Evolutionary conservation across 2,329 filamentous ascomycete genomes (phyloP), one percentile per base, ranked within the genome.

Genomic region (Ceratocystis huliohia): DNA sequence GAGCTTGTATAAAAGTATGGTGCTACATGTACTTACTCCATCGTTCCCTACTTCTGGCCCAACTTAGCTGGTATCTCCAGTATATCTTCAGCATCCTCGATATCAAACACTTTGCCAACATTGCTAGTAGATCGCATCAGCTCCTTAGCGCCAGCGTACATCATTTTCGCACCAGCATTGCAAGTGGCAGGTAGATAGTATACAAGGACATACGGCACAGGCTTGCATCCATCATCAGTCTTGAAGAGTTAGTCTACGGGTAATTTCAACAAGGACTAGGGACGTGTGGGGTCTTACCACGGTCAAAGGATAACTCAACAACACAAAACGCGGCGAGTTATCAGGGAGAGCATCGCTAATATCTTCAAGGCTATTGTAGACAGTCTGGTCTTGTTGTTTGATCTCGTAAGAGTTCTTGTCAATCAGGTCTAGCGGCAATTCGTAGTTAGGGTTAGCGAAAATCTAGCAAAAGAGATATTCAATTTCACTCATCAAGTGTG

Each of bases 81-180:
- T 71, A 97, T 74, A 65, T 96, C 93, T 65, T 96, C 91, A 2
- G 83, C 82, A 22, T 83, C 86, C 71, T 89, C 85, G 62, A 97
- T 85, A 75, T 97, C 93, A 69, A 99, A 84, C 30, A 97, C 87
- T 71, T 84, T 85, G 65, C 88, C 87, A n/a, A 91, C 92, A 78
- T 96, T 91, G 68, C 89, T 89, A 65, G 90, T 95, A 73, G 90
- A 96, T 70, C 92, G 85, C 88, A 97, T 91, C 75, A 97, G 77
- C 78, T 99, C 94, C 77, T 96, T 96, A 56, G 94, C 94, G 48
- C 92, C 89, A 37, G 94, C 94, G 75, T 97, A 99, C 74, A 94
- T 79, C 94, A 97, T 97, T 71, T 90, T 85, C 73, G 88, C 80
- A 73, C 92, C 89, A 70, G 82, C 84, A 75, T 96, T 96, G 78